Evolutionary conservation across 768 basidiomycete species (phyloP), one percentile per base, ranked within the genome.

Genomic region (Tylopilus sp.): DNA sequence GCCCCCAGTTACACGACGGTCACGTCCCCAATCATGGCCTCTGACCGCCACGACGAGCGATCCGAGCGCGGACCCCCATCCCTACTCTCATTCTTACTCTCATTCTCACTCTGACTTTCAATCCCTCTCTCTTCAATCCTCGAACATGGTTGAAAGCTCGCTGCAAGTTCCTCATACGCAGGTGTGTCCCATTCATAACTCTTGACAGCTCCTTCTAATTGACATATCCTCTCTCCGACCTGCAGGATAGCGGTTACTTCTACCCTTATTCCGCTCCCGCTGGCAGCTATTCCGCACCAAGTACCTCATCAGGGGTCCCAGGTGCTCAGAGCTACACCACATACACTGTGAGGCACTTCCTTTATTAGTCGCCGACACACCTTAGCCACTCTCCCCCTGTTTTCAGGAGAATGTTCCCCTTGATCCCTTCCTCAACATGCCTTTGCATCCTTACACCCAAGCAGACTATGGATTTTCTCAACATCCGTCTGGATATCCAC

Each of bases 181-280:
- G 55, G 61, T 60, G 18, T 30, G 41, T 30, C 26, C 26, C 28
- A 38, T 40, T 59, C 52, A 62, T 42, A 44, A n/a, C 15, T 30
- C 40, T 9, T n/a, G 6, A 41, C 12, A 23, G 38, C n/a, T 7
- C 38, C 7, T 3, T 23, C 33, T 11, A 18, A 30, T 58, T 2
- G 51, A 23, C 23, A 4, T 18, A 22, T 33, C 12, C 36, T 31
- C n/a, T 33, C 44, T 44, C 33, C 15, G 13, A 25, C 41, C 22
- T 40, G 17, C 39, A 66, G 64, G 56, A 43, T 18, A 39, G 17
- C 35, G 33, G 18, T 22, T 45, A 50, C 30, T 0, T 44, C 12
- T 6, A 33, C n/a, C 12, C 31, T 39, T 18, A 30, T 9, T 22
- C 48, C 35, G 39, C 0, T 28, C 18, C 38, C 15, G n/a, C n/a